Evolutionary conservation across 331 rosid species (phyloP), one percentile per base, ranked within the genome.

Genomic region (Prunus yedoensis): DNA sequence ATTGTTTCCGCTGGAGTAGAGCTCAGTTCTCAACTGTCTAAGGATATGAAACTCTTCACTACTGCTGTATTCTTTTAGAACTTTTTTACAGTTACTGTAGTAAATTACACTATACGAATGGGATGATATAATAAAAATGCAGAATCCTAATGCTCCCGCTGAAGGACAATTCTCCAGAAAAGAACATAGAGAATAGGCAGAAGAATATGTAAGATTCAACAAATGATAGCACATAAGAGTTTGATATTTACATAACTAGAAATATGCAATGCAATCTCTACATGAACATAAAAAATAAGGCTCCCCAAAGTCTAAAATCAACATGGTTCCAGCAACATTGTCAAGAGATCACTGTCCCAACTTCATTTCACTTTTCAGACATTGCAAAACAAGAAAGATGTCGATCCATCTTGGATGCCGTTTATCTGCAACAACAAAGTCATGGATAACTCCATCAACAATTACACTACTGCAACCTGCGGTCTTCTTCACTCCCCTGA

Each of bases 401-500:
- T 86, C 93, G 27, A 32, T 65, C 89, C 87, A 80, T 77, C 81
- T 88, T 14, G 85, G 79, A 78, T 84, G 86, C 69, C 68, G 81
- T 58, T 71, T 84, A 70, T 82, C 87, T 4, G 87, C 78, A 10
- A 82, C 87, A 56, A 76, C 52, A 80, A 86, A 88, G 74, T 84
- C 79, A 77, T 84, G 80, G 50, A 66, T 47, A 49, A 59, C 81
- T 32, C 90, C 87, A 68, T 80, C 90, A 13, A 86, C 76, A 14
- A 66, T 78, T 32, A 88, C 79, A 63, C 78, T 79, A 57, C 93
- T 86, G 21, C 77, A 76, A 28, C 91, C 89, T 6, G 85, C 91
- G 2, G 77, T 83, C 93, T 89, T 89, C 79, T 81, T 86, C 72
- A 82, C 86, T 79, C 89, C 88, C 41, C 62, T 80, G 65, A 76